These are phyloP conservation scores for Suillus ampliporus DNA, from an alignment of 768 basidiomycete genomes.

Conservation along the genomic window DNA sequence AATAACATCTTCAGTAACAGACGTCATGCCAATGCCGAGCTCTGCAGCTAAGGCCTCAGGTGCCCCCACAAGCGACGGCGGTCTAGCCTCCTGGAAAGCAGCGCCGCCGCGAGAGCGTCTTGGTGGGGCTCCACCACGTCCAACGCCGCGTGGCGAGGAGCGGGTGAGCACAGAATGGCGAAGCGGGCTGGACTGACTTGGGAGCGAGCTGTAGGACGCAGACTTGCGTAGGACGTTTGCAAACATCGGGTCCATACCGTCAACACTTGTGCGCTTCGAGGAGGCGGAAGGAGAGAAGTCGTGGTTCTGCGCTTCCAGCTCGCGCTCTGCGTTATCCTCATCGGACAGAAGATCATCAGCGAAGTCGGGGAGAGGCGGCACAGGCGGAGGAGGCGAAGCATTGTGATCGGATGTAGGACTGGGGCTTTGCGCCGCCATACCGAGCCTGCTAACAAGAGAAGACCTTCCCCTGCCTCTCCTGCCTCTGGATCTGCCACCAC, in stretches of 20 bases:
- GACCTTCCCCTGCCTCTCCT: conserved; percentile 57
- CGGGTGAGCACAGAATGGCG: conserved; percentile 62
- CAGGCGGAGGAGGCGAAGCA: conserved; percentile 34
- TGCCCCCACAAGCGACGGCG: conserved; percentile 71
- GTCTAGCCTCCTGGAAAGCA: conserved; percentile 72
- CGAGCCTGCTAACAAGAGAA: conserved; percentile 67
- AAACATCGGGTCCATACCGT: conserved; percentile 88
- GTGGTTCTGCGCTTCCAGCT: conserved; percentile 32
- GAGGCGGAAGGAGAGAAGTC: conserved; percentile 48
- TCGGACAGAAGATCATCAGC: conserved; percentile 31
- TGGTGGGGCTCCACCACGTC: conserved; percentile 53
- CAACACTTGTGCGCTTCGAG: conserved; percentile 74
- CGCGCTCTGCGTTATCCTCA: conserved; percentile 23
- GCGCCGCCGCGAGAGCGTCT: conserved; percentile 69
- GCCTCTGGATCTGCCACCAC: conserved; percentile 49
- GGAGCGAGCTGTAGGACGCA: conserved; percentile 46
- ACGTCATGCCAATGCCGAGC: conserved; percentile 55
- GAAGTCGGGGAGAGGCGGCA: conserved; percentile 39
- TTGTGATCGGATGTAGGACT: conserved; percentile 53
- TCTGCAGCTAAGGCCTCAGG: conserved; percentile 77
- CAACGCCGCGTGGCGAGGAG: conserved; percentile 30
- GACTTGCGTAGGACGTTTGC: conserved; percentile 76
- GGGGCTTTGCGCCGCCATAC: conserved; percentile 59
- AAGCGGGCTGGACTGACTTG: conserved; percentile 60
- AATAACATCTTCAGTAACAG: conserved; percentile 41